Conservation (phyloP, 441 rosid genomes). For the Iberis amara region DNA sequence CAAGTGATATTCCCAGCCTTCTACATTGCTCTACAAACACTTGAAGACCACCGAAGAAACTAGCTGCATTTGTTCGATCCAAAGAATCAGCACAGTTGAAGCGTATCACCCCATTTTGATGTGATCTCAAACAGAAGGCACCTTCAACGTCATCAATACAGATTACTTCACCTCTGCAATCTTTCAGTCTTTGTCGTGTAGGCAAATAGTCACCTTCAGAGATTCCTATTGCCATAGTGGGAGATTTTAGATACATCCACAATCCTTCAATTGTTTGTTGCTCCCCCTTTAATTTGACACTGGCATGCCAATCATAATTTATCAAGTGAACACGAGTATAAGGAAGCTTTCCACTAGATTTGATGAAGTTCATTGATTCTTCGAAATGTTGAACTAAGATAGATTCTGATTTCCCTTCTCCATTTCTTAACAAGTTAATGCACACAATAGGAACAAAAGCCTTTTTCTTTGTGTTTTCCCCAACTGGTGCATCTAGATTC, state of each 20-base stretch:
- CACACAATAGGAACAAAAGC: conserved; percentile 75
- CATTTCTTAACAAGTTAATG: conserved; percentile 81
- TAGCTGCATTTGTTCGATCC: conserved; percentile 98
- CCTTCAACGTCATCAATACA: conserved; percentile 67
- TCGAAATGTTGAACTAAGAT: conserved; percentile 90
- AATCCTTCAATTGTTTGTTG: conserved; percentile 87
- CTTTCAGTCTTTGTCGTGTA: conserved; percentile 67
- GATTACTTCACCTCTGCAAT: conserved; percentile 86
- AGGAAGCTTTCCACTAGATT: conserved; percentile 69
- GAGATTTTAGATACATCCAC: conserved; percentile 73
- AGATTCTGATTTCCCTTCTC: conserved; percentile 86
- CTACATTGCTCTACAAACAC: conserved; percentile 94
- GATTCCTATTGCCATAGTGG: conserved; percentile 66
- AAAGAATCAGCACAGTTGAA: conserved; percentile 96
- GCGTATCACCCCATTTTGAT: conserved; percentile 92
- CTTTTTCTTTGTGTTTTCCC: conserved; percentile 60
- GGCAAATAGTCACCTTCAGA: conserved; percentile 92
- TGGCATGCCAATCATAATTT: conserved; percentile 96
- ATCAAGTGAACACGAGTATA: conserved; percentile 55
- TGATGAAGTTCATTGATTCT: conserved; percentile 67
- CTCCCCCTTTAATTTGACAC: conserved; percentile 72
- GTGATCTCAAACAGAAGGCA: conserved; percentile 89
- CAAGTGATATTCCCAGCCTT: conserved; percentile 85
- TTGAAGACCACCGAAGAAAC: conserved; percentile 89
- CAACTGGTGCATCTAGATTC: conserved; percentile 48